Base-by-base conservation (phyloP, 441 rosid species). In the Adansonia gregorii region DNA sequence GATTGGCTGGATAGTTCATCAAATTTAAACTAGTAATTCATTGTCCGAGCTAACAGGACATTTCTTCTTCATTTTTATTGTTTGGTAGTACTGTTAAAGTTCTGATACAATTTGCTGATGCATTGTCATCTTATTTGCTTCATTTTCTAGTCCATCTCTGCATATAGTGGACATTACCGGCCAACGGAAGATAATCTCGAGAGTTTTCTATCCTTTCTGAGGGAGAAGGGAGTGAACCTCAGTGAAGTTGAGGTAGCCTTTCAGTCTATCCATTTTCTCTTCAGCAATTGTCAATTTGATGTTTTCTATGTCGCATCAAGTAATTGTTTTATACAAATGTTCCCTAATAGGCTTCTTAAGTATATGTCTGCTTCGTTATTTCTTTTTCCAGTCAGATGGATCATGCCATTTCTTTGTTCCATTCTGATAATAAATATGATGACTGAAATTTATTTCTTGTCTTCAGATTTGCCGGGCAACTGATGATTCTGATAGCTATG, bases 161-260 rank as follows among this genome's bases (percentile, higher is more conserved):
- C 95, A 24, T 95, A 95, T 56, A 95, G 99, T 58, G 99, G 99
- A 64, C 99, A 95, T 78, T 95, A 95, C 78, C 88, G 92, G 79
- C 99, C 99, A 41, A 89, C 93, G 31, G 95, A 91, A 49, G 94
- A 89, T 63, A 89, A 87, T 71, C 89, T 95, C 10, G 86, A 85
- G 10, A 81, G 72, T 80, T 89, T 95, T 81, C 73, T 88, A 27
- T 86, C 89, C 67, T 82, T 89, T 82, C 97, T 93, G 72, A 78
- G 70, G 83, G 93, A 91, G 59, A 87, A 88, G 46, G 91, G 90
- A 31, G 94, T 95, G 82, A 88, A 83, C 76, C 75, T 93, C 27
- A 83, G 87, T 43, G 85, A 83, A 79, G 93, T 93, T 71, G 85
- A 92, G 94, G 99, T 95, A 90, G 79, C 19, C 48, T 39, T 51